phyloP scores from a whole-genome alignment of 1,139 yeast species.

The Pichia sp. region DNA sequence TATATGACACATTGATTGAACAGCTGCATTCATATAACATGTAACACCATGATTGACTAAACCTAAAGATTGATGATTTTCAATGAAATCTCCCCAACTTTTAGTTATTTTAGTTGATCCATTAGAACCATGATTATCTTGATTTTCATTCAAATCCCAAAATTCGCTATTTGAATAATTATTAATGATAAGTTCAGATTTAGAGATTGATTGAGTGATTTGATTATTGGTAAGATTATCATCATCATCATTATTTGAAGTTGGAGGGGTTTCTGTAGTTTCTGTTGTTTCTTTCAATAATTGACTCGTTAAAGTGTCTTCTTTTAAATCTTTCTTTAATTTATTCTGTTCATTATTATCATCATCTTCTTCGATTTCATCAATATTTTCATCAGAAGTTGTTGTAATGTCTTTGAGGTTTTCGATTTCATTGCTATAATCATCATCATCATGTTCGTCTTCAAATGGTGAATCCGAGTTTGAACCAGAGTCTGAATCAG shows the following conservation, averaged over 20 bases:
- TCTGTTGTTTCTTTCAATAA: slow-evolving; percentile 6
- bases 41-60: slow-evolving; percentile 89
- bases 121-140: slow-evolving; percentile 54
- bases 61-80: slow-evolving; percentile 56
- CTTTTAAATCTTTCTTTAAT: slow-evolving; percentile 30
- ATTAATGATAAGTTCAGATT: slow-evolving; percentile 16
- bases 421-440: slow-evolving; percentile 1
- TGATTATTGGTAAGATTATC: slow-evolving; percentile 7
- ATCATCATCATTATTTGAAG: slow-evolving; percentile 37
- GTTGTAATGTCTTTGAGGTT: not conserved
- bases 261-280: slow-evolving; percentile 34
- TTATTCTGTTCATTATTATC: slow-evolving; percentile 20
- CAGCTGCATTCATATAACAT: slow-evolving; percentile 92
- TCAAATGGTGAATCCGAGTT: no score
- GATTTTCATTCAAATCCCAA: slow-evolving; percentile 44
- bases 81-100: slow-evolving; percentile 48
- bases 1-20: slow-evolving; percentile 81
- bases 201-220: slow-evolving; percentile 2
- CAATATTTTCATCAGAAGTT: slow-evolving; percentile 12
- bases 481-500: no score
- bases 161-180: slow-evolving; percentile 30
- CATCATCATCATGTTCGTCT: slow-evolving; percentile 4
- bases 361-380: slow-evolving; percentile 19
- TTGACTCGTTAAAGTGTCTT: slow-evolving; percentile 16
- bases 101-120: slow-evolving; percentile 46